Percentiles rank a stretch among this genome's conserved stretches.
These are phyloP conservation scores for Brettanomyces anomalus DNA, from an alignment of 805 yeast species.

Conservation along the genomic window DNA sequence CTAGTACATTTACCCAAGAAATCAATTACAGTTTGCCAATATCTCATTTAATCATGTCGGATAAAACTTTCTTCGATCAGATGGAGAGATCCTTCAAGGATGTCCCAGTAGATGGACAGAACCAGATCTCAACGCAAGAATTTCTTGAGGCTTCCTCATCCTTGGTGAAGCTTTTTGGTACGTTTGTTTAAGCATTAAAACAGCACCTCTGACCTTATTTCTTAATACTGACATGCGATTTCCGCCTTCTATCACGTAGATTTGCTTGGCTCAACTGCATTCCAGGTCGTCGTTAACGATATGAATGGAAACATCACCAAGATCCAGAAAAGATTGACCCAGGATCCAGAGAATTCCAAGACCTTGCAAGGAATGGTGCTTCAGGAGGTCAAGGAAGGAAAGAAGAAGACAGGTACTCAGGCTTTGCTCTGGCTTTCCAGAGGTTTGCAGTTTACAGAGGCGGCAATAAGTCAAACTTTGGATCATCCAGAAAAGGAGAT, in stretches of 20 bases:
- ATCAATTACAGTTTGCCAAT: no score
- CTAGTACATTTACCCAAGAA: no score
- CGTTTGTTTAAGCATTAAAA: constrained; percentile 11
- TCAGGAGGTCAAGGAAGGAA: constrained; percentile 57
- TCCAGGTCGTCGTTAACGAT: constrained; percentile 76
- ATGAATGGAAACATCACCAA: constrained; percentile 81
- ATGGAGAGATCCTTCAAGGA: constrained; percentile 68
- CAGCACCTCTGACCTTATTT: not conserved
- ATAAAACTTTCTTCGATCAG: constrained; percentile 65
- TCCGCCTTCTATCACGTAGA: no score
- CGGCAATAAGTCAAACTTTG: constrained; percentile 75
- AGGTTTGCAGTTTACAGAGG: constrained; percentile 87
- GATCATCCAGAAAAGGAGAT: constrained; percentile 57
- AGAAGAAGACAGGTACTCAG: constrained; percentile 72
- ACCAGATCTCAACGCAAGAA: constrained; percentile 61
- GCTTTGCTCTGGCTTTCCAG: constrained; percentile 81
- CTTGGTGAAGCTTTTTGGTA: constrained; percentile 69
- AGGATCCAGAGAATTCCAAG: constrained; percentile 52
- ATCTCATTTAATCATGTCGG: not conserved
- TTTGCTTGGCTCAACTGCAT: constrained; percentile 77
- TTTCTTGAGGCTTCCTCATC: constrained; percentile 82
- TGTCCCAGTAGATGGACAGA: constrained; percentile 49
- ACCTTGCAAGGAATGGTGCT: constrained; percentile 74
- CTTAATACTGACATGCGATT: not conserved
- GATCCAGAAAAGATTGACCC: constrained; percentile 55